Base-by-base conservation (phyloP, 2,329 filamentous ascomycete genomes). In the Trichoderma asperellum region DNA sequence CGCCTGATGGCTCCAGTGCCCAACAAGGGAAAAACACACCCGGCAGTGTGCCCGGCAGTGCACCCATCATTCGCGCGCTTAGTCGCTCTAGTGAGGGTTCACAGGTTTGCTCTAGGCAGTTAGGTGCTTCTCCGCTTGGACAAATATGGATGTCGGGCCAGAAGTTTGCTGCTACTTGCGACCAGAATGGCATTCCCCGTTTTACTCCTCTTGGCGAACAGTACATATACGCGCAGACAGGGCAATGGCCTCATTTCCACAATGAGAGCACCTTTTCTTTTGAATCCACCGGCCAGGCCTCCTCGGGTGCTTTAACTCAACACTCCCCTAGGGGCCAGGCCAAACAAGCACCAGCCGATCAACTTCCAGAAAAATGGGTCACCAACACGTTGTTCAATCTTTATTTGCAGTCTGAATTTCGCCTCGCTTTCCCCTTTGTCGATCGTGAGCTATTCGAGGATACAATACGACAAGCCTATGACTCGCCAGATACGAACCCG, bases 121-220 rank as follows among this genome's bases (percentile, higher is more conserved):
- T 66, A n/a, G 49, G 47, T 21, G 59, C 60, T 53, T 62, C 65
- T 7, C 70, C 67, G 16, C 71, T 70, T 2, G 79, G 81, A 11
- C 79, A 80, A 21, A 76, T 85, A 4, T 81, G 85, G 73, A 85
- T 85, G 71, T 82, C 82, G 4, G 84, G 84, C 0, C 78, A 80
- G 58, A 79, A 83, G 68, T 75, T 86, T 11, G 84, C 84, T 11
- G 78, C 79, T 14, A 81, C 85, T 37, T 85, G 81, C 72, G 76
- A 81, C 8, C 79, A 81, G 59, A 84, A 82, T 16, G 84, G 85
- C 7, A 80, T 86, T 1, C 85, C 85, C 0, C 81, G 85, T 52
- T 79, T 87, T 52, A 83, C 85, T 0, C 74, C 77, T 0, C 79
- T 83, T 16, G 84, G 85, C 6, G 80, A 80, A 63, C 74, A 82